Evolutionary conservation across 2,329 filamentous ascomycete genomes (phyloP).

Genomic region (Corinectria fuckeliana): DNA sequence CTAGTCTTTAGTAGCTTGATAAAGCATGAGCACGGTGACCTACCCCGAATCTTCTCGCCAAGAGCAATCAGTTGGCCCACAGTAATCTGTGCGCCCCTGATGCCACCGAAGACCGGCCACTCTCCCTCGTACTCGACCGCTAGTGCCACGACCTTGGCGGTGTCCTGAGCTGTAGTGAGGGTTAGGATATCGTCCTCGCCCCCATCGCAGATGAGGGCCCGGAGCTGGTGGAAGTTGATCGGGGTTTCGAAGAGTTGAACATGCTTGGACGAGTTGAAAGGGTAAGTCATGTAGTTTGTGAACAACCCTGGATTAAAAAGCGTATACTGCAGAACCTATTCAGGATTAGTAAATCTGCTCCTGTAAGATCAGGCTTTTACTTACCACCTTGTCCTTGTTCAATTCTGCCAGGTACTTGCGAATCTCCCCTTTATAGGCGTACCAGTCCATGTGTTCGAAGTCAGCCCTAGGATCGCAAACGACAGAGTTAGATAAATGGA

Average conservation of each 20-base stretch:
- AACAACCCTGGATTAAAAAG: slow-evolving; percentile 62
- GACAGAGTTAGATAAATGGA: neutral
- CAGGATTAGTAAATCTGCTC: neutral
- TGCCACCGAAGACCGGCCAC: slow-evolving; percentile 51
- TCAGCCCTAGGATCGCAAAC: neutral
- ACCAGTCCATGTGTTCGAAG: neutral
- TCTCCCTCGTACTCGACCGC: slow-evolving; percentile 51
- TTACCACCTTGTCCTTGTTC: slow-evolving; percentile 53
- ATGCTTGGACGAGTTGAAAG: slow-evolving; percentile 52
- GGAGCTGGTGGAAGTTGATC: slow-evolving; percentile 47
- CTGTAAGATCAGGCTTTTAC: neutral
- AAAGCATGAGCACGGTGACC: neutral
- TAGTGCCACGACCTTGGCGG: slow-evolving; percentile 46
- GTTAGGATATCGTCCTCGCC: slow-evolving; percentile 49
- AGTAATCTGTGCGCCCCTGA: slow-evolving; percentile 46
- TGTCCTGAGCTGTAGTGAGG: slow-evolving; percentile 51
- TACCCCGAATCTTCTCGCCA: slow-evolving; percentile 49
- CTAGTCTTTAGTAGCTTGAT: neutral
- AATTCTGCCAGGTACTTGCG: slow-evolving; percentile 57
- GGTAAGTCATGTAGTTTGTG: slow-evolving; percentile 59
- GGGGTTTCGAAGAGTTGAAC: slow-evolving; percentile 46
- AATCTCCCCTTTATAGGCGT: slow-evolving; percentile 51
- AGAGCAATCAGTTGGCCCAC: slow-evolving; percentile 46
- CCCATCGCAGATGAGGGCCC: slow-evolving; percentile 50
- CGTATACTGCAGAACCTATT: slow-evolving; percentile 59